Percentiles rank a stretch among this genome's conserved stretches.
Conservation (phyloP, 148 eudicot genomes). For the Camellia japonica region DNA sequence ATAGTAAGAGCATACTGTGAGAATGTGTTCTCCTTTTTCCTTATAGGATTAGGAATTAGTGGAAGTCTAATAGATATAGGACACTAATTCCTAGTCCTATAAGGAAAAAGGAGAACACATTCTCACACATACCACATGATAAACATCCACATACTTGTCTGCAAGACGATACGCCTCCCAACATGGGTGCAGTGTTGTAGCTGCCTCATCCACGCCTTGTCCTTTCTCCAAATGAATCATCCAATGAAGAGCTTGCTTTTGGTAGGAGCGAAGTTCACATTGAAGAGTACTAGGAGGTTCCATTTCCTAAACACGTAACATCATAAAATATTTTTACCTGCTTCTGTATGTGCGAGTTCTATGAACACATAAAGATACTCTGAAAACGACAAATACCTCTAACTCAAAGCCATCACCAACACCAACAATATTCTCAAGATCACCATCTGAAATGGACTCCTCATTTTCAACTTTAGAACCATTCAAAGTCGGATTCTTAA, state of each 20-base stretch:
- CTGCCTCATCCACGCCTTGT: slow-evolving; percentile 61
- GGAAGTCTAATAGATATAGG: too few species aligned
- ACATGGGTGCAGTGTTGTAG: slow-evolving; percentile 88
- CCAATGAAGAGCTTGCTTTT: slow-evolving; percentile 98
- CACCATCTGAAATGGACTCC: slow-evolving; percentile 79
- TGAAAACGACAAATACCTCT: slow-evolving; percentile 50
- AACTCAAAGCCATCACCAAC: slow-evolving; percentile 65
- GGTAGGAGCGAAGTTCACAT: slow-evolving; percentile 91
- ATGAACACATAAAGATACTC: background rate
- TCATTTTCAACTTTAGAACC: slow-evolving; percentile 60
- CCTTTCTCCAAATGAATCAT: slow-evolving; percentile 89
- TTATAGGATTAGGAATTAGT: too few species aligned
- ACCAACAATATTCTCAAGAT: slow-evolving; percentile 91
- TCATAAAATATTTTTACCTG: slow-evolving; percentile 6
- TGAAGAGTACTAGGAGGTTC: slow-evolving; percentile 85
- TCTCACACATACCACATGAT: background rate
- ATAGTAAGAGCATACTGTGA: background rate
- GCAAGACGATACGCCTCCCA: slow-evolving; percentile 94
- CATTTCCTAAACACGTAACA: slow-evolving; percentile 62
- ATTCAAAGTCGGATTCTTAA: slow-evolving; percentile 35
- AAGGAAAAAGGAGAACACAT: too few species aligned
- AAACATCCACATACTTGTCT: slow-evolving; percentile 54
- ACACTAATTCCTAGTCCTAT: too few species aligned
- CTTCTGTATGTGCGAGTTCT: slow-evolving; percentile 1
- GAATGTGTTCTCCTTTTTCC: too few species aligned